Evolutionary conservation across 495 filamentous ascomycete genomes (phyloP), one percentile per base, ranked within the genome.

Genomic region (Annulohypoxylon bovei): DNA sequence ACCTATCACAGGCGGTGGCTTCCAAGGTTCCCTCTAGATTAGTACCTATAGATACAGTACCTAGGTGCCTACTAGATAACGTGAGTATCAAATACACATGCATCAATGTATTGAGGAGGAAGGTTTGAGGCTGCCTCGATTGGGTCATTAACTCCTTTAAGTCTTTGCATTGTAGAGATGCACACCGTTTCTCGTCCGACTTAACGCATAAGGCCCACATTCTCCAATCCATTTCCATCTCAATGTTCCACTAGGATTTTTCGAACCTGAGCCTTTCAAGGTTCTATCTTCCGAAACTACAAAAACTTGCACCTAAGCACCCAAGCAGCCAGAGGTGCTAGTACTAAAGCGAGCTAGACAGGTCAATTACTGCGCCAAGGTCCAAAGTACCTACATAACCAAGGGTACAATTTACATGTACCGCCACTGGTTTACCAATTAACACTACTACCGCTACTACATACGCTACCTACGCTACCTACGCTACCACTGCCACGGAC

Each of bases 311-410:
- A 37, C 37, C 40, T 16, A 20, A 61, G 6, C n/a, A 35, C 37
- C 40, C 40, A 20, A 61, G 6, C n/a, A 35, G 11, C 32, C 1
- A 53, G 33, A 46, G 25, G 49, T 50, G 54, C 74, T 76, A 76
- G 69, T 71, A 72, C 75, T 33, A 70, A 70, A 76, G 37, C 55
- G 16, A 71, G 75, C 73, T 76, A 76, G 72, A 64, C 57, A 50
- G 42, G 42, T 49, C 53, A 37, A 52, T 54, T 70, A 49, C 23
- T 71, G 59, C 53, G 72, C 75, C 72, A 75, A 76, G 74, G 23
- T 23, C 46, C 22, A 50, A 14, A 25, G 46, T 23, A 37, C 33
- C 4, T 37, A 37, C 33, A 37, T 8, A 25, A 47, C 44, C 44
- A 23, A 23, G 44, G 44, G 55, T 71, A 61, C 47, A 58, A 33